Percentiles rank a stretch among this genome's conserved stretches.
These are phyloP conservation scores for Neurospora sp. DNA, from an alignment of 495 filamentous ascomycete species.

Conservation along the genomic window DNA sequence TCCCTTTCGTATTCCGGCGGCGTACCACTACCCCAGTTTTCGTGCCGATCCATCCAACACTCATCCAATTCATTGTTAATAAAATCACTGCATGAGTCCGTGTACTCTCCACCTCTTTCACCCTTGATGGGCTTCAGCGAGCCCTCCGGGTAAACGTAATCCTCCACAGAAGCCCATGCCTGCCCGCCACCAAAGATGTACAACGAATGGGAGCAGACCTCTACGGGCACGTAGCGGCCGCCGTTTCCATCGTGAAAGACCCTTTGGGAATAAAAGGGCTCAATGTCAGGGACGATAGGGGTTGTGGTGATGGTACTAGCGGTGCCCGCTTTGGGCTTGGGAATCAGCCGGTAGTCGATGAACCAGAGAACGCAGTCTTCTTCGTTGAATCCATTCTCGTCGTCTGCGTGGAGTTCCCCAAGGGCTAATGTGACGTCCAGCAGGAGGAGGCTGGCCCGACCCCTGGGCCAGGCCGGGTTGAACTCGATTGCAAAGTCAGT, in stretches of 20 bases:
- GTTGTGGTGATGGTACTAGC: not conserved
- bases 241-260: not conserved
- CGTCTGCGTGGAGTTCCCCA: not conserved
- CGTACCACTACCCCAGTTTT: not conserved
- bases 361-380: not conserved
- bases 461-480: not conserved
- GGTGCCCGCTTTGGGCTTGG: not conserved
- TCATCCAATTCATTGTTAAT: not conserved
- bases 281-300: not conserved
- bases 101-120: not conserved
- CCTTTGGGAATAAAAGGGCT: not conserved
- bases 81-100: not conserved
- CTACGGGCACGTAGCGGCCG: not conserved
- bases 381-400: not conserved
- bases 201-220: not conserved
- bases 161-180: too few species aligned
- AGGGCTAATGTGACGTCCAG: not conserved
- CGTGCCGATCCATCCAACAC: not conserved
- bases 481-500: not conserved
- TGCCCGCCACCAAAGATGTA: too few species aligned
- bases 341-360: not conserved
- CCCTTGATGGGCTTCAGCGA: not conserved
- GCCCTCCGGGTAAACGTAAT: not conserved
- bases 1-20: not conserved
- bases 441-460: too few species aligned